phyloP scores from a whole-genome alignment of 768 basidiomycete species.

The Collybia sordida region DNA sequence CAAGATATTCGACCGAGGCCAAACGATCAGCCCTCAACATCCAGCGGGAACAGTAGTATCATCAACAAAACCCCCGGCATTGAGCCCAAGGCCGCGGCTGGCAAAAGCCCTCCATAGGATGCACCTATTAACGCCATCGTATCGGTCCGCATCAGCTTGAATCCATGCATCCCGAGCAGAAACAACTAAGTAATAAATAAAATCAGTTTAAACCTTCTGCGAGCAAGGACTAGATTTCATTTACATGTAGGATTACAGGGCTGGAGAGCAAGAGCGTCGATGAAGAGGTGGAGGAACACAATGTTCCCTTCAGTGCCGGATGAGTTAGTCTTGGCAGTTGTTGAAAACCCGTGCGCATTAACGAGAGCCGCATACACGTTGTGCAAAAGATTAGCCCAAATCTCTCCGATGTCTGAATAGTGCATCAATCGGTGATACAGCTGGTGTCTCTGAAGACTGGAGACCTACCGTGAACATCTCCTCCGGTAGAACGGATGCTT shows the following conservation, averaged over 20 bases:
- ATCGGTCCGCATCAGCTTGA: conserved; percentile 37
- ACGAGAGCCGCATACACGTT: conserved; percentile 24
- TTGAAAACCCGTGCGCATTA: conserved; percentile 13
- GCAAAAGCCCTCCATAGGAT: conserved; percentile 36
- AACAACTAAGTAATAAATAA: conserved; percentile 19
- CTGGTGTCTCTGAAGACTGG: neutral
- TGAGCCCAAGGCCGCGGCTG: conserved; percentile 32
- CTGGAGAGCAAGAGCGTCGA: conserved; percentile 37
- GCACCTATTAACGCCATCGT: conserved; percentile 31
- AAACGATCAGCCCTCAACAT: too few relatives aligned
- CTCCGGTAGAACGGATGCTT: conserved; percentile 22
- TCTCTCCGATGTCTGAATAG: conserved; percentile 38
- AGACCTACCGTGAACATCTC: conserved; percentile 34
- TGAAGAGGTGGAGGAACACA: conserved; percentile 37
- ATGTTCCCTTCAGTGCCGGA: conserved; percentile 31
- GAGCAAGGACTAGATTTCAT: neutral
- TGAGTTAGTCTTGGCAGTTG: conserved; percentile 27
- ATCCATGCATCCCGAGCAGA: conserved; percentile 37
- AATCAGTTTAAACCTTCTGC: neutral
- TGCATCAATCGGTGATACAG: neutral
- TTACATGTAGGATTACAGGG: conserved; percentile 33
- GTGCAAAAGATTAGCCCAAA: conserved; percentile 28
- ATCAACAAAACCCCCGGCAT: conserved; percentile 29
- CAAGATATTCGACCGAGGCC: too few relatives aligned
- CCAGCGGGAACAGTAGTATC: conserved; percentile 6